Conservation (phyloP, 2,329 filamentous ascomycete genomes). For the Xylariomycetidae sp. region DNA sequence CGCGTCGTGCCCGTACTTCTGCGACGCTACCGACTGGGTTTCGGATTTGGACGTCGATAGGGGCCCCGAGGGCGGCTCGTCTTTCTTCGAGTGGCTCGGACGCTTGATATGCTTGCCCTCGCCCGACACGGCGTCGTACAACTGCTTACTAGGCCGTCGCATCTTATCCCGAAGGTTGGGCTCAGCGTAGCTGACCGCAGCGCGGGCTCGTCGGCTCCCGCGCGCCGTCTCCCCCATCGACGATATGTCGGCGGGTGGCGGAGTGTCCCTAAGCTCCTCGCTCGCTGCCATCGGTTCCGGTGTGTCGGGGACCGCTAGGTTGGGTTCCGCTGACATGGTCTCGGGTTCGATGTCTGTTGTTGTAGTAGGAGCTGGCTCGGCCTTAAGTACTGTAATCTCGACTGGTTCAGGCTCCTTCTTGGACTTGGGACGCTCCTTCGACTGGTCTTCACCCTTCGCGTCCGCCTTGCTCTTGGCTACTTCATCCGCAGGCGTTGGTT, state of each 20-base stretch:
- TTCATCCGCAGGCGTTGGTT: slow-evolving; percentile 29
- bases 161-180: slow-evolving; percentile 79
- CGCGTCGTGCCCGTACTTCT: slow-evolving; percentile 8
- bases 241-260: slow-evolving; percentile 53
- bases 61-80: slow-evolving; percentile 18
- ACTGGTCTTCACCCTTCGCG: slow-evolving; percentile 14
- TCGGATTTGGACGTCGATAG: slow-evolving; percentile 28
- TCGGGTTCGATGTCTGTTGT: slow-evolving; percentile 23
- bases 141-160: slow-evolving; percentile 70
- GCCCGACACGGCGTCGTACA: slow-evolving; percentile 68
- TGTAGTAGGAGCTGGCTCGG: slow-evolving; percentile 11
- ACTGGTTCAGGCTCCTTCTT: slow-evolving; percentile 21
- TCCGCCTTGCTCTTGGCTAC: slow-evolving; percentile 34
- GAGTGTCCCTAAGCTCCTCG: slow-evolving; percentile 44
- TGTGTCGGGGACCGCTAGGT: slow-evolving; percentile 41
- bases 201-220: slow-evolving; percentile 59
- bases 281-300: slow-evolving; percentile 36
- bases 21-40: slow-evolving; percentile 27
- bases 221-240: slow-evolving; percentile 52
- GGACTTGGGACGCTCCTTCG: slow-evolving; percentile 11
- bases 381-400: slow-evolving; percentile 20
- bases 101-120: slow-evolving; percentile 48
- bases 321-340: slow-evolving; percentile 33
- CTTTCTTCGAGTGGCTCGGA: slow-evolving; percentile 30
- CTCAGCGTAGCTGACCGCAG: slow-evolving; percentile 73